phyloP scores from a whole-genome alignment of 345 rosid species.

The Hirschfeldia incana region DNA sequence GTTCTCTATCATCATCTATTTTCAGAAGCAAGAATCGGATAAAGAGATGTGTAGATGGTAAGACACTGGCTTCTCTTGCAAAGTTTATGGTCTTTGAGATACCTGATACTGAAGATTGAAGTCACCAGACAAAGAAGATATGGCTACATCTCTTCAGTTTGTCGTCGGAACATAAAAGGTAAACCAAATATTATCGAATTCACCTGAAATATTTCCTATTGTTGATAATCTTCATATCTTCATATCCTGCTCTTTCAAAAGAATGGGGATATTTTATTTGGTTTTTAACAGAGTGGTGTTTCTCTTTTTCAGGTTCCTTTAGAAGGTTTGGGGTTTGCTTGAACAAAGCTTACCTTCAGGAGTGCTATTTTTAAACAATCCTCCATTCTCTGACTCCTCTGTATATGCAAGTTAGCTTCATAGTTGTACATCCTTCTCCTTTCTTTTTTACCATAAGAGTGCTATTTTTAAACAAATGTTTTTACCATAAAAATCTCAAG shows the following conservation, averaged over 20 bases:
- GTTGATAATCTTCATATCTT: background rate
- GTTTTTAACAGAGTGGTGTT: constrained; percentile 7
- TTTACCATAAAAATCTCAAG: too few species aligned
- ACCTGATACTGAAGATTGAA: constrained; percentile 28
- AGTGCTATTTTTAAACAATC: too few species aligned
- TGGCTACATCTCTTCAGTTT: constrained; percentile 91
- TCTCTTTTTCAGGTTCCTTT: constrained; percentile 72
- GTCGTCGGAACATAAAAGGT: constrained; percentile 98
- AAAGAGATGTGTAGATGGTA: constrained; percentile 13
- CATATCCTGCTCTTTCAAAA: background rate
- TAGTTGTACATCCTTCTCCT: background rate
- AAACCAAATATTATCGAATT: background rate
- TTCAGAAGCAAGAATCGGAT: constrained; percentile 18
- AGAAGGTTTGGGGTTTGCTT: constrained; percentile 96
- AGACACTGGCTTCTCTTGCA: constrained; percentile 19
- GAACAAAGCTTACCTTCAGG: constrained; percentile 23
- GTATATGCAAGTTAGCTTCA: constrained; percentile 27
- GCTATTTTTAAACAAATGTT: too few species aligned
- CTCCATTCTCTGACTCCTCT: constrained; percentile 33
- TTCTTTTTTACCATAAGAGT: too few species aligned
- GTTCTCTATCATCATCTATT: constrained; percentile 25
- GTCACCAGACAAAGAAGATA: constrained; percentile 65
- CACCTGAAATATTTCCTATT: background rate
- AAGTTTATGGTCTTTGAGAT: constrained; percentile 36
- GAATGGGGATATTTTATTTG: background rate